A percentile compares a stretch with the other conserved stretches of the same genome.
These are phyloP conservation scores for Cutaneotrichosporon sp. DNA, from an alignment of 1,284 basidiomycete species.

Conservation along the genomic window DNA sequence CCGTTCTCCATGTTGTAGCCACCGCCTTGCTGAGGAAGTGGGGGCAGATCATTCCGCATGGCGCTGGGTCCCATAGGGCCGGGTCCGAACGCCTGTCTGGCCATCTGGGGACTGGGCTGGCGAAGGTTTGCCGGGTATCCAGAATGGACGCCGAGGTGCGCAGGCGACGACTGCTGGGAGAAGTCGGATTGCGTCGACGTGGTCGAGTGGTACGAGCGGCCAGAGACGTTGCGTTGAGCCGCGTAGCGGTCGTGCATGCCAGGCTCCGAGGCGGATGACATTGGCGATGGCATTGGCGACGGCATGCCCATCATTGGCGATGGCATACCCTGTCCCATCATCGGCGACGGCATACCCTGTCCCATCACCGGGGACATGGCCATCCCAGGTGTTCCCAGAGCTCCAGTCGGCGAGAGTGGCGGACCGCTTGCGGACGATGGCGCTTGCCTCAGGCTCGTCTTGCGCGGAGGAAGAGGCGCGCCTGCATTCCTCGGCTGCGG, in stretches of 20 bases:
- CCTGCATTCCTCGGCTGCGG: not conserved
- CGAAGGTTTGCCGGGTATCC: not conserved
- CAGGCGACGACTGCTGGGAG: slow-evolving; percentile 1
- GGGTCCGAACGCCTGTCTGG: slow-evolving; percentile 5
- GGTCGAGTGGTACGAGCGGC: slow-evolving; percentile 5
- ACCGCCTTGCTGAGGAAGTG: slow-evolving; percentile 2
- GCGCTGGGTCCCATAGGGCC: not conserved
- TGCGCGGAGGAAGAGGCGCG: slow-evolving; percentile 32
- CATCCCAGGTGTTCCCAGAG: not conserved
- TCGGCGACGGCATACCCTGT: not conserved
- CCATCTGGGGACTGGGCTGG: slow-evolving; percentile 8
- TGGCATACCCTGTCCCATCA: not conserved
- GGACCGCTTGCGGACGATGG: not conserved
- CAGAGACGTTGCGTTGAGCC: slow-evolving; percentile 1
- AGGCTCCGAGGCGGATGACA: slow-evolving; percentile 7
- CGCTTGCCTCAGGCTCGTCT: slow-evolving; percentile 33
- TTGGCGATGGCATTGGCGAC: not conserved
- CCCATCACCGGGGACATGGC: slow-evolving; percentile 1
- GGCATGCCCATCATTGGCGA: not conserved
- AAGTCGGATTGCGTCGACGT: not conserved
- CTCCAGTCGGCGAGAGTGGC: not conserved
- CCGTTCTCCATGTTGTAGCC: slow-evolving; percentile 4
- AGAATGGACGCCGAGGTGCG: not conserved
- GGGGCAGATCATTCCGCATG: slow-evolving; percentile 8
- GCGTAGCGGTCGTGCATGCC: not conserved